A percentile compares a stretch with the other conserved stretches of the same genome.
phyloP scores from a whole-genome alignment of 345 rosid genomes.

The Aethionema arabicum region DNA sequence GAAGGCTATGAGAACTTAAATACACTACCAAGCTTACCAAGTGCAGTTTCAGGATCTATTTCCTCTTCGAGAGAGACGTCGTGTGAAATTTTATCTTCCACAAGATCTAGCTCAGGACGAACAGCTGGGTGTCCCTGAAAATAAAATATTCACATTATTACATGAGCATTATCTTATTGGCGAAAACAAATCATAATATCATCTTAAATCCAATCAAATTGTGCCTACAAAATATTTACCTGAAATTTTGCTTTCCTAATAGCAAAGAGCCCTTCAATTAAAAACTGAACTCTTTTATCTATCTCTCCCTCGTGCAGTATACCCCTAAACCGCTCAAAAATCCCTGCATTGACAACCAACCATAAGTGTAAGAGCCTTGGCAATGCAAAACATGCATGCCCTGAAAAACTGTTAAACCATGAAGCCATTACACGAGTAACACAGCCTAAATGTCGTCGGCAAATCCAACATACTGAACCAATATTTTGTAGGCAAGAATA shows the following conservation, averaged over 20 bases:
- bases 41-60: constrained; percentile 66
- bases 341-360: constrained; percentile 48
- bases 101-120: constrained; percentile 92
- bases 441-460: not conserved
- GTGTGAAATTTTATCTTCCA: constrained; percentile 86
- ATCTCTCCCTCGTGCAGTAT: constrained; percentile 98
- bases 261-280: constrained; percentile 90
- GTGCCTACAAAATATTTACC: constrained; percentile 38
- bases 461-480: not conserved
- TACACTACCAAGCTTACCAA: constrained; percentile 52
- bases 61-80: constrained; percentile 81
- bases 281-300: constrained; percentile 84
- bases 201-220: constrained; percentile 9
- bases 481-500: not conserved
- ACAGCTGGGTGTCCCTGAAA: constrained; percentile 89
- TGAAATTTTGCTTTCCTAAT: constrained; percentile 87
- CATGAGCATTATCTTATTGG: not conserved
- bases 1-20: constrained; percentile 1
- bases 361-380: not conserved
- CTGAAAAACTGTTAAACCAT: not conserved
- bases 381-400: constrained; percentile 14
- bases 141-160: constrained; percentile 21
- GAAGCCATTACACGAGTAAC: constrained; percentile 7
- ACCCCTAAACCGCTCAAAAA: constrained; percentile 92
- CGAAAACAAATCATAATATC: not conserved